These are phyloP conservation scores for sweet orange (Citrus sinensis) DNA, from an alignment of 345 rosid genomes.

Conservation along the genomic window DNA sequence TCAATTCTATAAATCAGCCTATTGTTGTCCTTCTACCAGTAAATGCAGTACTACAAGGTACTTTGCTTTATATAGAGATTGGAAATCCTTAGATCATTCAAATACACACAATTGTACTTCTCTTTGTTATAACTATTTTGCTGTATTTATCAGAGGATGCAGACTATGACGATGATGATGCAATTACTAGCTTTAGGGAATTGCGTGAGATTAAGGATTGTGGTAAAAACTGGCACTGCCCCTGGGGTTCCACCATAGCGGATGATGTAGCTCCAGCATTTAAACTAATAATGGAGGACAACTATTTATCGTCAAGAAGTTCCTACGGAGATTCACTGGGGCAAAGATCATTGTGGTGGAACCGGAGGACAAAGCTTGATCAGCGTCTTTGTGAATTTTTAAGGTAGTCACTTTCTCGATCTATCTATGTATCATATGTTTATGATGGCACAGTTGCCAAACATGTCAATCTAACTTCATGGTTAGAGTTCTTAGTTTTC, in stretches of 20 bases:
- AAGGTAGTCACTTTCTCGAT: constrained; percentile 39
- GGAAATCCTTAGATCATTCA: not conserved
- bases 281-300: constrained; percentile 74
- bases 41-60: constrained; percentile 70
- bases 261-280: constrained; percentile 80
- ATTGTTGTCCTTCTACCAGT: constrained; percentile 69
- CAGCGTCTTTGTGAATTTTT: constrained; percentile 58
- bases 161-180: constrained; percentile 40
- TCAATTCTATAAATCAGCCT: constrained; percentile 57
- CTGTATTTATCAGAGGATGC: constrained; percentile 33
- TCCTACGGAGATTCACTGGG: constrained; percentile 57
- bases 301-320: constrained; percentile 48
- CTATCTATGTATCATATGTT: not conserved
- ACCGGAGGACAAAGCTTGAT: constrained; percentile 73
- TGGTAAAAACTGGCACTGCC: constrained; percentile 70
- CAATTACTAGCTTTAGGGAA: constrained; percentile 27
- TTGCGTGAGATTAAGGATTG: constrained; percentile 24
- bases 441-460: not conserved
- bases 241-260: constrained; percentile 69
- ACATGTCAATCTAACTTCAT: not conserved
- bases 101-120: not conserved
- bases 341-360: constrained; percentile 71
- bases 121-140: constrained; percentile 3
- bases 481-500: not conserved
- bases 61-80: constrained; percentile 6